phyloP scores from a whole-genome alignment of 139 green algal genomes.

The Chlamydomonas sp. region DNA sequence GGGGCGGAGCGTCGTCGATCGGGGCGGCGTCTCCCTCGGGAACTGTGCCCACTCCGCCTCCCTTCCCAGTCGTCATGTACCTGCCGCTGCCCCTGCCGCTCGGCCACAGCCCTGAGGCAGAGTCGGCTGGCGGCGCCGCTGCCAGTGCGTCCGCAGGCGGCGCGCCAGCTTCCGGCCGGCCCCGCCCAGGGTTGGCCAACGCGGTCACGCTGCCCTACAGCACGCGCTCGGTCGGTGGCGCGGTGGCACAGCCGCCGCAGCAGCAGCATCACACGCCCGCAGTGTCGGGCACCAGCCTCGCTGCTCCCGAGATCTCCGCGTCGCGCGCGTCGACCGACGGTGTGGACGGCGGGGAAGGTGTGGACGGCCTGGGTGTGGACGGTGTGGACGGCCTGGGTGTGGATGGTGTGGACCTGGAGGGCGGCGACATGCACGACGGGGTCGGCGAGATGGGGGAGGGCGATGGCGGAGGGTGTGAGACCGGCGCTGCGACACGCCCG shows the following conservation, averaged over 20 bases:
- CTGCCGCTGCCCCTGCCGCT: neutral
- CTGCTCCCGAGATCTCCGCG: slow-evolving; percentile 9
- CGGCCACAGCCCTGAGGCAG: neutral
- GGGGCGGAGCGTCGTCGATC: neutral
- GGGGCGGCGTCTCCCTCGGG: neutral
- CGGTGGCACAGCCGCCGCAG: neutral
- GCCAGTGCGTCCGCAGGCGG: neutral
- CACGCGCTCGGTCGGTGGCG: too few relatives aligned
- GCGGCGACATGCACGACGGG: too few relatives aligned
- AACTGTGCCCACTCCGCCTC: neutral
- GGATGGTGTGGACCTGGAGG: too few relatives aligned
- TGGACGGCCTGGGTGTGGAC: too few relatives aligned
- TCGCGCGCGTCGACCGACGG: slow-evolving; percentile 18
- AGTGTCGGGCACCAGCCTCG: neutral
- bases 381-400: too few relatives aligned
- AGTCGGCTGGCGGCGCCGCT: neutral
- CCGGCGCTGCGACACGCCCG: too few relatives aligned
- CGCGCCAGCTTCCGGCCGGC: neutral
- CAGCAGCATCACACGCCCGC: slow-evolving; percentile 1
- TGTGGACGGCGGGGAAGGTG: too few relatives aligned
- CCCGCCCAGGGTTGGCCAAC: neutral
- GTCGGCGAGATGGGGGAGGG: neutral
- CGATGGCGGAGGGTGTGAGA: neutral
- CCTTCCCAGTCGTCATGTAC: neutral
- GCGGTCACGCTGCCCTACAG: neutral